Percentiles rank a stretch among this genome's conserved stretches.
Evolutionary conservation across 495 filamentous ascomycete genomes (phyloP).

Genomic region (Usnea hakonensis): DNA sequence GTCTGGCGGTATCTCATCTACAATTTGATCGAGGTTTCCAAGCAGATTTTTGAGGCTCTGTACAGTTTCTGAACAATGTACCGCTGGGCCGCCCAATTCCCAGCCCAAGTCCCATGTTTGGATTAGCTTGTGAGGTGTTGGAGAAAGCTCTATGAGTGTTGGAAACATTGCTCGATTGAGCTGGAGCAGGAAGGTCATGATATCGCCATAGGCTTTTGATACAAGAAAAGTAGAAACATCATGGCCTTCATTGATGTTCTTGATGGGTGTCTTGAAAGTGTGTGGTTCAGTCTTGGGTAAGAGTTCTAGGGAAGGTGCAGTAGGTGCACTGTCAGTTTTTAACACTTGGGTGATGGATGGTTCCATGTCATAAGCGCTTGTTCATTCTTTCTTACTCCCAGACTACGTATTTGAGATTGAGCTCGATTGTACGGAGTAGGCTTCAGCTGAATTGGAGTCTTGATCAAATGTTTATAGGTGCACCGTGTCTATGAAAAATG

Average conservation of each 20-base stretch:
- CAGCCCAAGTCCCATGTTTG: slow-evolving; percentile 49
- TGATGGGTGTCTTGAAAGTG: slow-evolving; percentile 49
- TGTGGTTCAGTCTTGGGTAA: slow-evolving; percentile 27
- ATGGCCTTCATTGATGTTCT: slow-evolving; percentile 71
- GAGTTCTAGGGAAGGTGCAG: slow-evolving; percentile 17
- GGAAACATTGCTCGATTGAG: slow-evolving; percentile 85
- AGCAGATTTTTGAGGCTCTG: slow-evolving; percentile 55
- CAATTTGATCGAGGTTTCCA: slow-evolving; percentile 51
- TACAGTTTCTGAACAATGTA: slow-evolving; percentile 53
- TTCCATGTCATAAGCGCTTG: not conserved
- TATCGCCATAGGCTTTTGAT: slow-evolving; percentile 75
- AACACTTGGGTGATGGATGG: not conserved
- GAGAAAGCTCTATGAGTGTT: slow-evolving; percentile 20
- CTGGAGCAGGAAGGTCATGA: slow-evolving; percentile 79
- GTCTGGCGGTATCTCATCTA: slow-evolving; percentile 75
- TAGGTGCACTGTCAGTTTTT: not conserved
- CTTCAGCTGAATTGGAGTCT: no score
- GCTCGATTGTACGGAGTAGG: no score
- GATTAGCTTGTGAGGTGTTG: slow-evolving; percentile 24
- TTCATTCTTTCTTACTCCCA: not conserved
- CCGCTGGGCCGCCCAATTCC: slow-evolving; percentile 41
- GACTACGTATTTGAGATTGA: not conserved
- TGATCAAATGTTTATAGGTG: not conserved
- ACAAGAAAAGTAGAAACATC: slow-evolving; percentile 71
- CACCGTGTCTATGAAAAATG: not conserved